Conservation (phyloP, 2,329 filamentous ascomycete species). For the Sphaceloma murrayae region DNA sequence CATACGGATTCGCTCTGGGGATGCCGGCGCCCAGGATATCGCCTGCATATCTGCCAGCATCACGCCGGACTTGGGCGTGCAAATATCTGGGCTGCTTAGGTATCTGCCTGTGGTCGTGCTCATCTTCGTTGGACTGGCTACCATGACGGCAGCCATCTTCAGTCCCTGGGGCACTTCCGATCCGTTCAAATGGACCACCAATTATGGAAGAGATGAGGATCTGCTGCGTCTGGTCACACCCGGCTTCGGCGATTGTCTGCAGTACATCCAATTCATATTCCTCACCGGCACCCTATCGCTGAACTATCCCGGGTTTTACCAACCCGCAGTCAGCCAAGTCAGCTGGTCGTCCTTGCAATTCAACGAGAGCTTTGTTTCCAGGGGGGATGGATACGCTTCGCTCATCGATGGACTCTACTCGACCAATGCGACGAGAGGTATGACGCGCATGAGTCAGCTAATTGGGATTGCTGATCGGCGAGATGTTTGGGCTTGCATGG, state of each 20-base stretch:
- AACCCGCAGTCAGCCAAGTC: slow-evolving; percentile 77
- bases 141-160: slow-evolving; percentile 71
- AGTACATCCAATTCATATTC: slow-evolving; percentile 90
- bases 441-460: slow-evolving; percentile 69
- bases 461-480: slow-evolving; percentile 65
- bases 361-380: slow-evolving; percentile 76
- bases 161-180: slow-evolving; percentile 92
- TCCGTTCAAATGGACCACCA: slow-evolving; percentile 92
- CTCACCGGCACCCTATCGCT: slow-evolving; percentile 80
- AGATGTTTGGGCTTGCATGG: slow-evolving; percentile 92
- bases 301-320: slow-evolving; percentile 88
- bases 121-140: slow-evolving; percentile 69
- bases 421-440: slow-evolving; percentile 65
- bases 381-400: slow-evolving; percentile 54
- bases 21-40: slow-evolving; percentile 52
- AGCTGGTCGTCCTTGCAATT: slow-evolving; percentile 90
- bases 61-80: slow-evolving; percentile 68
- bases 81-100: slow-evolving; percentile 58
- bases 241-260: slow-evolving; percentile 90
- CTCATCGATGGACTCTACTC: slow-evolving; percentile 80
- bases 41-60: slow-evolving; percentile 75
- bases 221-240: slow-evolving; percentile 85
- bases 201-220: slow-evolving; percentile 90
- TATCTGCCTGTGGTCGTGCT: slow-evolving; percentile 73
- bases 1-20: slow-evolving; percentile 66